Conservation (phyloP, 129 eudicot genomes). For the Daucus carota region DH1_v3.0 NC_030383.2:56838501-56839000, state of each 20-base stretch:
- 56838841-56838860: not conserved
- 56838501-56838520: constrained; percentile 25
- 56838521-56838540: constrained; percentile 53
- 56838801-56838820: constrained; percentile 35
- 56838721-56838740: constrained; percentile 96
- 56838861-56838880: not conserved
- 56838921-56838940: too few relatives aligned
- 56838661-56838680: constrained; percentile 78
- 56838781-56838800: constrained; percentile 35
- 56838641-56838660: constrained; percentile 81
- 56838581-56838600: constrained; percentile 69
- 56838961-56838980: not conserved
- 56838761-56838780: constrained; percentile 74
- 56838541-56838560: constrained; percentile 70
- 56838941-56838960: not conserved
- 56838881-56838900: not conserved
- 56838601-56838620: constrained; percentile 79
- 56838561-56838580: constrained; percentile 86
- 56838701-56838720: constrained; percentile 96
- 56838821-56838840: constrained; percentile 46
- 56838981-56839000: not conserved
- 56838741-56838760: constrained; percentile 79
- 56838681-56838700: constrained; percentile 77
- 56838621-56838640: constrained; percentile 73
- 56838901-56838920: not conserved